Base-by-base conservation (phyloP, 2,329 filamentous ascomycete genomes). In the Penicillium sp. region DNA sequence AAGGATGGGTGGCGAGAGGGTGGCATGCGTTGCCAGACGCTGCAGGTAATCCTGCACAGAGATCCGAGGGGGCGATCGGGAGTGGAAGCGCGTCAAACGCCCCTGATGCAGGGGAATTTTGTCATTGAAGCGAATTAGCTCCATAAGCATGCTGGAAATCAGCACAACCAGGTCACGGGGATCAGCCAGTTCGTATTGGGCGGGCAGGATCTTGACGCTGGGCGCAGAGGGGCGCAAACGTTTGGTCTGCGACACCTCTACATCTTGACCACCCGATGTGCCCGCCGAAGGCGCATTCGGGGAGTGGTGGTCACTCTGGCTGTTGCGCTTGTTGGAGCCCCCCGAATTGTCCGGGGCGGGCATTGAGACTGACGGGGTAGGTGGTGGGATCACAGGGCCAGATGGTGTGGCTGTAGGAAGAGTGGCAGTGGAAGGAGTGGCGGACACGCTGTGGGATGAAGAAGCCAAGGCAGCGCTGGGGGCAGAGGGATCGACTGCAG, bases 11-110 rank as follows among this genome's bases (percentile, higher is more conserved):
- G 95, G 93, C 7, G 91, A 92, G 3, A 99, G 82, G 0, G 93
- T 97, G 26, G 95, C 95, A 73, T 99, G 95, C 57, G 92, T 91
- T 24, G 96, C 95, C 56, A 99, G 82, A 61, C 95, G 88, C 68
- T 95, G 90, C 35, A 99, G 84, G 72, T 99, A 99, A 73, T 99
- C 95, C 60, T 89, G 83, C 31, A 99, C 93, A 26, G 92, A 96
- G 58, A 99, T 99, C 52, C 90, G 93, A 8, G 95, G 95, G 1
- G 95, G 87, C 16, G 88, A 86, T 68, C 93, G 88, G 45, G 92
- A 98, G 75, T 99, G 95, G 74, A 99, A 99, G 53, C 95, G 86
- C 50, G 95, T 99, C 55, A 99, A 82, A 33, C 91, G 89, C 33
- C 91, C 92, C 64, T 91, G 90, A 66, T 89, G 87, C 54, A 97